Evolutionary conservation across 257 asterid genomes (phyloP), one percentile per base, ranked within the genome.

Genomic region (Haberlea rhodopensis): DNA sequence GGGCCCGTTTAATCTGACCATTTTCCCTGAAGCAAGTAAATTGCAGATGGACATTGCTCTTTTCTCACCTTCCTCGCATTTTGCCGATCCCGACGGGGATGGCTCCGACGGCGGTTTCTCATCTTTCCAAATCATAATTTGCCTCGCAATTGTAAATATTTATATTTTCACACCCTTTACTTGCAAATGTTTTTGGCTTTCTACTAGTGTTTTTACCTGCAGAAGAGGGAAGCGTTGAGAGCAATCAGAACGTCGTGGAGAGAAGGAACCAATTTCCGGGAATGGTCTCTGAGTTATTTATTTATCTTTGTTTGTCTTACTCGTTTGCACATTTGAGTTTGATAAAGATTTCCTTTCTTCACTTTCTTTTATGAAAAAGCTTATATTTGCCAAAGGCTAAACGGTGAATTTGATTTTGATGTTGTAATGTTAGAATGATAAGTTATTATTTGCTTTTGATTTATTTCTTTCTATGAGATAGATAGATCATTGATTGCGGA

Each of bases 11-110:
- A n/a, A n/a, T n/a, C n/a, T n/a, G n/a, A n/a, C n/a, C n/a, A n/a
- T n/a, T n/a, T n/a, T n/a, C n/a, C 29, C 51, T 19, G 49, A 45
- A 6, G 27, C 16, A 31, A 19, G 48, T 73, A 31, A 55, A 71
- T n/a, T n/a, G n/a, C n/a, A n/a, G n/a, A 90, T 91, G 98, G 98
- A 91, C 74, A 84, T 82, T 46, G 98, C 98, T 53, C 83, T 91
- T 19, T 91, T 91, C 80, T 89, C 96, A 18, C 92, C 95, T 8
- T 86, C 96, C 46, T 82, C 98, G 15, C 90, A 89, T 21, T 91
- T 91, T 69, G 89, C 82, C 74, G 92, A 71, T 76, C 52, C 84
- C 78, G 95, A 86, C 11, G 79, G 40, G 34, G 69, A 64, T 65
- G 80, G 92, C 53, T 64, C 84, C 37, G 96, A 90, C 82, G 51